Evolutionary conservation across 108 stramenopile genomes (phyloP).

Genomic region (Epithemia pelagica): DNA sequence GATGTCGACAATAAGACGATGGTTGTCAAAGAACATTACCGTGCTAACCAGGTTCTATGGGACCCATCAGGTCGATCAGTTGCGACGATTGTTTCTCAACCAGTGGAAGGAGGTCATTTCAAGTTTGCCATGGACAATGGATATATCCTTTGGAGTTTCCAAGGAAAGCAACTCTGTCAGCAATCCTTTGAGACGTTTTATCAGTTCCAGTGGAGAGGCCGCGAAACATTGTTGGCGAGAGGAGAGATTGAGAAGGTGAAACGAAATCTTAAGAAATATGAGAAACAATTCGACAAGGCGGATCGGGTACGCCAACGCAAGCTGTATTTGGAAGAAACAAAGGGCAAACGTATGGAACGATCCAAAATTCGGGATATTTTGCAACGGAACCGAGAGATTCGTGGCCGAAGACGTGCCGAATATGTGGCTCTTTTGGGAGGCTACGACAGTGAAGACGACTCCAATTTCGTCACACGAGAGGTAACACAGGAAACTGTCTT

Average conservation of each 20-base stretch:
- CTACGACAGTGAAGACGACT: constrained; percentile 82
- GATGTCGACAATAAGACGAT: constrained; percentile 84
- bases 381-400: constrained; percentile 47
- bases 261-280: constrained; percentile 94
- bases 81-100: constrained; percentile 86
- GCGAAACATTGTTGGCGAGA: constrained; percentile 79
- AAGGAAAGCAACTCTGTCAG: constrained; percentile 85
- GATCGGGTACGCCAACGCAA: constrained; percentile 85
- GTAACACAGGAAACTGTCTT: constrained; percentile 71
- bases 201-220: constrained; percentile 93
- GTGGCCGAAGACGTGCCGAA: constrained; percentile 52
- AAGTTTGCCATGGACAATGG: constrained; percentile 98
- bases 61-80: constrained; percentile 91
- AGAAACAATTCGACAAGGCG: constrained; percentile 92
- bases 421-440: constrained; percentile 63
- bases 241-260: constrained; percentile 72
- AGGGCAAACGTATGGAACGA: constrained; percentile 73
- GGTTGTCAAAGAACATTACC: constrained; percentile 87
- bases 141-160: constrained; percentile 92
- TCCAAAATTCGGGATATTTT: constrained; percentile 56
- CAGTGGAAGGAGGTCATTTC: constrained; percentile 90
- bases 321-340: constrained; percentile 75
- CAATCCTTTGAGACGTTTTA: constrained; percentile 91
- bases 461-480: constrained; percentile 54
- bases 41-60: constrained; percentile 90